Evolutionary conservation across 139 green algal species (phyloP), one percentile per base, ranked within the genome.

Genomic region (Desmodesmus armatus): DNA sequence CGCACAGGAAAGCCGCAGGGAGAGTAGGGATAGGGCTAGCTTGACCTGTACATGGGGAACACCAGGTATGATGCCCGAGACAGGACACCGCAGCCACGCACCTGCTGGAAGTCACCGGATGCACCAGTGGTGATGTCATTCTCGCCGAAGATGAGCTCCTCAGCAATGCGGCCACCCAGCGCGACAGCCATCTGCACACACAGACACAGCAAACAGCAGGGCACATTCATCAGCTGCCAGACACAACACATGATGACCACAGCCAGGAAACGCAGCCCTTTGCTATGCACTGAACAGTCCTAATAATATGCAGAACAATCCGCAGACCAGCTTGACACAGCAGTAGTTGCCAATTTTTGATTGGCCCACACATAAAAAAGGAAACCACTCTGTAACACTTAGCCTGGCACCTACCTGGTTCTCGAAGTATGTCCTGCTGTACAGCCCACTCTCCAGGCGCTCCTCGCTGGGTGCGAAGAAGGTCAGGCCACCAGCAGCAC

Each of bases 121-220:
- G 89, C 89, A 40, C 97, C 97, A 3, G 98, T 99, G 70, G 98
- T 99, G 71, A 99, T 97, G 81, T 99, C 92, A 44, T 99, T 92
- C 75, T 94, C 90, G 25, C 98, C 98, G 71, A 99, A 99, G 85
- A 99, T 99, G 0, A 99, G 90, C 95, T 99, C 98, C 94, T 99
- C 98, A 15, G 98, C 98, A 69, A 99, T 95, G 51, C 98, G 96
- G 65, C 96, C 96, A 55, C 96, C 96, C 86, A 99, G 86, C 3
- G 96, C 96, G 41, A 98, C 95, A 21, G 93, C 90, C 95, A 98
- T 97, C 94, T 98, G 93, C n/a, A 67, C 47, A 55, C 47, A 55
- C 49, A 67, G n/a, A 60, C 4, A 49, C 13, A 80, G 58, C 27
- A 17, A 62, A 25, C 63, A 60, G 65, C 53, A 51, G 25, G 47